Base-by-base conservation (phyloP, 495 filamentous ascomycete species). In the Penicillium paradoxum region DNA sequence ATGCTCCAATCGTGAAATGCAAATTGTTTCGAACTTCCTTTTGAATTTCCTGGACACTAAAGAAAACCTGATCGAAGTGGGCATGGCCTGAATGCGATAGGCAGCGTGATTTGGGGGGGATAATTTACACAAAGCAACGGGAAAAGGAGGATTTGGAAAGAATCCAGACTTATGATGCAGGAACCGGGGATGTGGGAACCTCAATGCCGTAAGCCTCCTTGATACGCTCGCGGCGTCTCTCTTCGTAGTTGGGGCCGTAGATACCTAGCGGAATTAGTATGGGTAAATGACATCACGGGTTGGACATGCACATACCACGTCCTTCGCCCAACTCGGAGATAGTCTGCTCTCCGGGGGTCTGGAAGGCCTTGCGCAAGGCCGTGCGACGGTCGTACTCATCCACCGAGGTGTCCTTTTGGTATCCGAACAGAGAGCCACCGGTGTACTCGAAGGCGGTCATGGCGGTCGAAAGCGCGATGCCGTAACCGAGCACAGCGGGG, bases 131-230 rank as follows among this genome's bases (percentile, higher is more conserved):
- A 68, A 69, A 51, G 56, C 61, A 49, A 66, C 37, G 56, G 45
- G 49, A 56, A 62, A 56, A 45, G 50, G 56, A 36, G 39, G 18
- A 53, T 45, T 15, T 22, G 44, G 51, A 58, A 64, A 55, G 21
- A 61, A 60, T 47, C 40, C 45, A 42, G 43, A 27, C 66, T 73
- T 66, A 75, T 71, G 72, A 75, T 50, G 72, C 72, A 49, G 70
- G 65, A 44, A 64, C 62, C 25, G 58, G 64, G 52, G 63, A 61
- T 65, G 64, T 67, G 46, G 77, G 76, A 54, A 97, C 82, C 46
- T 96, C 91, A 55, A 96, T 81, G 50, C 92, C 91, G 62, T 96
- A 97, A 57, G 83, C 87, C 74, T 92, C 83, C 78, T 92, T 88
- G 65, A 99, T 80, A 47, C 90, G 81, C 70, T 89, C 78, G 45